Conservation (phyloP, 1,139 yeast genomes). For the Hansenula sp. region DNA sequence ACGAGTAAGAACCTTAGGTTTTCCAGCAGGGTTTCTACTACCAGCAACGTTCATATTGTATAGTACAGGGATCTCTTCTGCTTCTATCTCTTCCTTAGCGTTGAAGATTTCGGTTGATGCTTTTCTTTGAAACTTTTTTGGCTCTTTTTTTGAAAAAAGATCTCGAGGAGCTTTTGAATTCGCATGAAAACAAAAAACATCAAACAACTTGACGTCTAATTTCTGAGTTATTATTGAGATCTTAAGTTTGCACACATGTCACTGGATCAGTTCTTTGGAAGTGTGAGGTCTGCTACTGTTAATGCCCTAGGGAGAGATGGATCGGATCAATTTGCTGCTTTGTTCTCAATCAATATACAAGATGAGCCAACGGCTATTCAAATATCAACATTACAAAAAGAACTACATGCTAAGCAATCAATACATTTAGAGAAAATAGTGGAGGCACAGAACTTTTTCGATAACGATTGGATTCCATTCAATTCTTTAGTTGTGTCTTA, state of each 20-base stretch:
- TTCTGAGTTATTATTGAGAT: too few relatives aligned
- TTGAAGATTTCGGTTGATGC: background rate
- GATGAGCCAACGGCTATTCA: conserved; percentile 10
- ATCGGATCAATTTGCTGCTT: conserved; percentile 4
- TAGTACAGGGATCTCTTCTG: background rate
- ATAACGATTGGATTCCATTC: conserved; percentile 51
- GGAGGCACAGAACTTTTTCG: conserved; percentile 32
- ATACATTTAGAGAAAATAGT: conserved; percentile 26
- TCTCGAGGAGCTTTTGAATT: background rate
- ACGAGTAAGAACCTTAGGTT: background rate
- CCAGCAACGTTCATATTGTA: conserved; percentile 5
- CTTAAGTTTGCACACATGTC: conserved; percentile 10
- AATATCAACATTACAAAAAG: conserved; percentile 10
- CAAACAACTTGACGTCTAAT: too few relatives aligned
- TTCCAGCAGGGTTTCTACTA: conserved; percentile 2
- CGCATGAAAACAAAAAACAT: conserved; percentile 20
- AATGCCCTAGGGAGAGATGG: background rate
- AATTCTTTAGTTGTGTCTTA: conserved; percentile 48
- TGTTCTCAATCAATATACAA: conserved; percentile 8
- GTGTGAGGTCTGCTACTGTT: background rate
- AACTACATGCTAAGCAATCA: conserved; percentile 8
- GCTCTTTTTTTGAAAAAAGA: too few relatives aligned
- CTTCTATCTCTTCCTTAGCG: background rate
- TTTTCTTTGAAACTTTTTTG: too few relatives aligned
- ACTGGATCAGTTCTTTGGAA: background rate